Evolutionary conservation across 2,329 filamentous ascomycete genomes (phyloP).

Genomic region (Golovinomyces cichoracearum): DNA sequence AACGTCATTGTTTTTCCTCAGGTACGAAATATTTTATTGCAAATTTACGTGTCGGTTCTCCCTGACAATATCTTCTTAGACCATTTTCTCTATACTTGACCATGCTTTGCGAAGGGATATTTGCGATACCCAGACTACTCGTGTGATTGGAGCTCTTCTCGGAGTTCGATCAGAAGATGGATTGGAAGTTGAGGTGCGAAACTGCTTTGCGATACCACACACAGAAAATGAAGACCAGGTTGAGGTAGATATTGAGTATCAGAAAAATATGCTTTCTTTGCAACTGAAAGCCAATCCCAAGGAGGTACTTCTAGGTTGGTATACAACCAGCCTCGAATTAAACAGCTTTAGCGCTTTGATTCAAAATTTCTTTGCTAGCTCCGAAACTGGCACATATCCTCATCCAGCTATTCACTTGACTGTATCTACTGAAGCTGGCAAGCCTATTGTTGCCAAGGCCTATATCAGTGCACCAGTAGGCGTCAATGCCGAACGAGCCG

Average conservation of each 20-base stretch:
- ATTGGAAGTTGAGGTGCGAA: slow-evolving; percentile 83
- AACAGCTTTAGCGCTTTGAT: slow-evolving; percentile 97
- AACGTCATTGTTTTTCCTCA: slow-evolving; percentile 88
- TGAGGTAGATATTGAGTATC: slow-evolving; percentile 98
- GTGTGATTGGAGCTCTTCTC: slow-evolving; percentile 88
- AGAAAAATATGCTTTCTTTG: slow-evolving; percentile 94
- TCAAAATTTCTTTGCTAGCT: slow-evolving; percentile 96
- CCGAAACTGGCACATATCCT: slow-evolving; percentile 89
- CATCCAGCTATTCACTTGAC: slow-evolving; percentile 96
- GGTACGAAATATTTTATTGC: slow-evolving; percentile 25
- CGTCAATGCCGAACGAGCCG: slow-evolving; percentile 78
- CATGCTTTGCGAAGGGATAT: slow-evolving; percentile 58
- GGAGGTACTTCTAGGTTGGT: slow-evolving; percentile 91
- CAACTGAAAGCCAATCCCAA: slow-evolving; percentile 84
- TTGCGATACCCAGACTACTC: slow-evolving; percentile 52
- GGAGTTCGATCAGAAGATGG: slow-evolving; percentile 89
- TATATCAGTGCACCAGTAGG: slow-evolving; percentile 93
- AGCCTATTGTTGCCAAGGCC: slow-evolving; percentile 69
- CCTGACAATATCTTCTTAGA: slow-evolving; percentile 26
- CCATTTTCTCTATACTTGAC: slow-evolving; percentile 58
- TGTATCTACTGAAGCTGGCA: slow-evolving; percentile 66
- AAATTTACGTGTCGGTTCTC: no score
- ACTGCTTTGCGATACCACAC: slow-evolving; percentile 92
- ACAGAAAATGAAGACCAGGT: slow-evolving; percentile 97
- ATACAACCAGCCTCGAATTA: slow-evolving; percentile 85